phyloP scores from a whole-genome alignment of 768 basidiomycete species.

The Termitomyces sp. region DNA sequence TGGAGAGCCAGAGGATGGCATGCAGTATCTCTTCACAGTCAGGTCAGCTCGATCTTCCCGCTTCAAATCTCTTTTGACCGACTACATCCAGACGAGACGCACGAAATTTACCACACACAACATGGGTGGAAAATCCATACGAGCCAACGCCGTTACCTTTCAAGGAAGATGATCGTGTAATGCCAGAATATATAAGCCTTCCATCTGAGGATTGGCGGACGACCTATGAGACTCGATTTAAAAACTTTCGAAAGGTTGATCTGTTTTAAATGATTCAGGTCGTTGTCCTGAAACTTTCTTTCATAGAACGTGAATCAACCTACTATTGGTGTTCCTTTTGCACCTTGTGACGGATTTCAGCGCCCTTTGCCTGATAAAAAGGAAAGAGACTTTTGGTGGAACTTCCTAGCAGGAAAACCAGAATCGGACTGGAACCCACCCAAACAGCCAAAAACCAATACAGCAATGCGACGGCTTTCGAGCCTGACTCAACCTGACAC shows the following conservation, averaged over 20 bases:
- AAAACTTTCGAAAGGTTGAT: constrained; percentile 60
- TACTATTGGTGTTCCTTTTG: constrained; percentile 41
- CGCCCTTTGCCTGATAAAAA: constrained; percentile 62
- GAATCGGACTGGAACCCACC: constrained; percentile 62
- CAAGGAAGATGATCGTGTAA: constrained; percentile 16
- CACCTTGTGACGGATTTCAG: constrained; percentile 19
- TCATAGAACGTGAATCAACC: constrained; percentile 63
- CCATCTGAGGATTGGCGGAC: constrained; percentile 68
- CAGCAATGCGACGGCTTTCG: constrained; percentile 14
- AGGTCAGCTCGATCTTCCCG: constrained; percentile 39
- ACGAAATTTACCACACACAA: constrained; percentile 55
- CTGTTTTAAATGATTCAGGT: not conserved
- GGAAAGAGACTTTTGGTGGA: constrained; percentile 79
- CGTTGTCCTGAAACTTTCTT: constrained; percentile 5
- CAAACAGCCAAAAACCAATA: constrained; percentile 32
- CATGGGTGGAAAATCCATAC: constrained; percentile 68
- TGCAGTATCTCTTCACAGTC: constrained; percentile 80
- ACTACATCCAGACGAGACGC: constrained; percentile 58
- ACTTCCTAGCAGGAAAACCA: constrained; percentile 65
- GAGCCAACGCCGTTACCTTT: constrained; percentile 28
- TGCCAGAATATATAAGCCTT: constrained; percentile 30
- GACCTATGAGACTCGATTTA: constrained; percentile 52
- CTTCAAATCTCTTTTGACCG: not conserved
- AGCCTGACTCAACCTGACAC: constrained; percentile 31
- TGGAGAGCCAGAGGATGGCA: constrained; percentile 61